Conservation (phyloP, 2,329 filamentous ascomycete genomes). For the Colletotrichum camelliae region DNA sequence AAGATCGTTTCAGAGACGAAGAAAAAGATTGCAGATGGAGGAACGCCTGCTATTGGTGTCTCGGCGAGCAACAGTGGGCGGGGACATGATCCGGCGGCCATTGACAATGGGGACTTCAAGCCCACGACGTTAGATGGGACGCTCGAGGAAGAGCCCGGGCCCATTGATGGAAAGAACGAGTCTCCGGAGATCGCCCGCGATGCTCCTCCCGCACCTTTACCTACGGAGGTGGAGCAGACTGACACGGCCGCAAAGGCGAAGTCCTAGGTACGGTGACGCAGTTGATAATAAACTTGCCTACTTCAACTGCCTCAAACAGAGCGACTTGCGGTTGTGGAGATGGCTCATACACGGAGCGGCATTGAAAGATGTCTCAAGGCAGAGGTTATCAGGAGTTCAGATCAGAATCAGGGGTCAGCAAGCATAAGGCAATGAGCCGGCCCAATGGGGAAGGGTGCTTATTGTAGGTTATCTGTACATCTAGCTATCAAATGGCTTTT, state of each 20-base stretch:
- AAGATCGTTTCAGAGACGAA: constrained; percentile 65
- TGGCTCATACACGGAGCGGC: not conserved
- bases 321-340: not conserved
- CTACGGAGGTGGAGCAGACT: constrained; percentile 14
- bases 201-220: not conserved
- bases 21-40: constrained; percentile 64
- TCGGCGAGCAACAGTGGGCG: constrained; percentile 66
- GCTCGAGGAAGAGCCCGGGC: constrained; percentile 56
- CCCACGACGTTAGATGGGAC: constrained; percentile 58
- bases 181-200: constrained; percentile 27
- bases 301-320: not conserved
- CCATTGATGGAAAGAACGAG: constrained; percentile 38
- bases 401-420: not conserved
- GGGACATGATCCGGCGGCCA: constrained; percentile 49
- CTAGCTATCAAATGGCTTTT: constrained; percentile 18
- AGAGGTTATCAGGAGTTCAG: not conserved
- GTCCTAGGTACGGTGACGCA: not conserved
- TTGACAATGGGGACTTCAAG: constrained; percentile 47
- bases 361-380: not conserved
- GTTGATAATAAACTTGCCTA: not conserved
- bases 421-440: not conserved
- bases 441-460: not conserved
- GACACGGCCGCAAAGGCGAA: constrained; percentile 12
- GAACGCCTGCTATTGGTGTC: constrained; percentile 57
- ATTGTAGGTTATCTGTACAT: constrained; percentile 18